Base-by-base conservation (phyloP, 2,329 filamentous ascomycete species). In the Nothopassalora personata region DNA sequence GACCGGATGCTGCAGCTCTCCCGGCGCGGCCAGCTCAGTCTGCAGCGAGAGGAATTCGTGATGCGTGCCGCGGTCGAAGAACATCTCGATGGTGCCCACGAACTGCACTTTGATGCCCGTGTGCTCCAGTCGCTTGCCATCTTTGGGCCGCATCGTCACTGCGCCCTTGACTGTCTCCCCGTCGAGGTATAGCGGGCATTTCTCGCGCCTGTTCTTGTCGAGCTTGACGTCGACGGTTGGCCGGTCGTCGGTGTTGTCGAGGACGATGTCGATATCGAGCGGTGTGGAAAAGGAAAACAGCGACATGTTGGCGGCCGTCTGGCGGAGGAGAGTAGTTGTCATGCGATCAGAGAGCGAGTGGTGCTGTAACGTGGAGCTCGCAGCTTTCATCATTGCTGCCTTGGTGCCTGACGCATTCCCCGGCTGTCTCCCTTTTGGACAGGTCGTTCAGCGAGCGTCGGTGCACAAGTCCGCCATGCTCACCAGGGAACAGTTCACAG, bases 101-200 rank as follows among this genome's bases (percentile, higher is more conserved):
- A 99, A 99, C 75, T 99, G 94, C 70, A 99, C 93, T 79, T 99
- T 99, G 83, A 99, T 97, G 69, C 94, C 94, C 10, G 92, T 97
- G 76, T 99, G 94, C 77, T 99, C 94, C 72, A 99, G 81, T 62
- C 94, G 86, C 82, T 97, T 97, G 73, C 94, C 94, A 81, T 99
- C 94, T 78, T 99, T 99, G 53, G 94, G 94, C 67, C 94, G 82
- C 67, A 99, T 87, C 7, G 94, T 99, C 62, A 99, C 92, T 54
- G 89, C 89, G 70, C 93, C 94, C 81, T 96, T 97, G 72, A 99
- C 93, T 46, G 92, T 97, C 80, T 99, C 94, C 68, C 95, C 94
- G 73, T 99, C 94, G 82, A 96, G 92, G 76, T 96, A 99, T 63
- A 99, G 82, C 60, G 94, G 94, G 52, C 92, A 92, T 80, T 97